Conservation (phyloP, 352 stramenopile genomes). For the Discostella stelligera region DNA sequence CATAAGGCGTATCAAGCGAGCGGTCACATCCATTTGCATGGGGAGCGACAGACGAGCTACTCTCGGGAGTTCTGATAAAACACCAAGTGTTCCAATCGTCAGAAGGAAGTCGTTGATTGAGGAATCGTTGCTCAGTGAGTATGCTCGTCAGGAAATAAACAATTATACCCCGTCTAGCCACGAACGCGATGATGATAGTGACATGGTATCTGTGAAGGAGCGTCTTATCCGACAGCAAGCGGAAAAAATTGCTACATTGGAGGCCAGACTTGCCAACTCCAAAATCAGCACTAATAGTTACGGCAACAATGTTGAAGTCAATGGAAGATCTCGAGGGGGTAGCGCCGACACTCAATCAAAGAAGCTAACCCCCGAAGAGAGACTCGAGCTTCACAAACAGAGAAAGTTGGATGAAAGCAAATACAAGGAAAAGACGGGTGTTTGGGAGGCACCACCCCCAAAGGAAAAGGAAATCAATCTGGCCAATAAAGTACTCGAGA, state of each 20-base stretch:
- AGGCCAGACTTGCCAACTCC: conserved; percentile 43
- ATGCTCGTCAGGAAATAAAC: conserved; percentile 39
- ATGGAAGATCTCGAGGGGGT: conserved; percentile 24
- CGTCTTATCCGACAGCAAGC: conserved; percentile 49
- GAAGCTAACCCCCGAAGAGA: conserved; percentile 56
- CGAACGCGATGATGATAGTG: conserved; percentile 25
- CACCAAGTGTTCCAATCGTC: conserved; percentile 5
- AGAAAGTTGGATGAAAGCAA: conserved; percentile 59
- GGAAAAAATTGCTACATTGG: conserved; percentile 54
- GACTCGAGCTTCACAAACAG: conserved; percentile 53
- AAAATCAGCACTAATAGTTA: conserved; percentile 5
- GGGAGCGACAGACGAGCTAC: conserved; percentile 24
- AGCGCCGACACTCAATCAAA: conserved; percentile 34
- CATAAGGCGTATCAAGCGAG: conserved; percentile 53
- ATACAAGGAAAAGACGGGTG: conserved; percentile 56
- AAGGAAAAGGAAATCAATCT: conserved; percentile 36
- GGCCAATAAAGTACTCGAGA: conserved; percentile 47
- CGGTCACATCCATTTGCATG: conserved; percentile 41
- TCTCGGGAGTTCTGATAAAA: conserved; percentile 14
- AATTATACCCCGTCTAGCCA: conserved; percentile 27
- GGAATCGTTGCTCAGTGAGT: conserved; percentile 46
- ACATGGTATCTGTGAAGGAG: conserved; percentile 33
- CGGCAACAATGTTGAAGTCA: conserved; percentile 14
- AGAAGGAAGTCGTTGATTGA: conserved; percentile 23
- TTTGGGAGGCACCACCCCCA: conserved; percentile 51